Evolutionary conservation across 768 basidiomycete species (phyloP), one percentile per base, ranked within the genome.

Genomic region (Ramaria sp.): DNA sequence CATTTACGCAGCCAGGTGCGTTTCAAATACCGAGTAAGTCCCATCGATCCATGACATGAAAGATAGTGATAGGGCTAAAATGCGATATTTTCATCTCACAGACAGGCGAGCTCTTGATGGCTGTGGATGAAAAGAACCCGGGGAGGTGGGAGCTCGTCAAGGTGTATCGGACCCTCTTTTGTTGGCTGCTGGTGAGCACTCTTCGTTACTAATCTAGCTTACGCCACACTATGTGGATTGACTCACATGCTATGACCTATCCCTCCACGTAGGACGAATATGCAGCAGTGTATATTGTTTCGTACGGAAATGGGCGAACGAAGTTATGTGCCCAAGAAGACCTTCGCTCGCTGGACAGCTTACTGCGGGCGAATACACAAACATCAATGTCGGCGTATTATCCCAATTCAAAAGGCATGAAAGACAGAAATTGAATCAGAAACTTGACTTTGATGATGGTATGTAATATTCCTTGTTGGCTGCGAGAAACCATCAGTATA

Each of bases 91-190:
- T 28, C 28, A 49, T 20, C 15, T 48, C 24, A 18, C 18, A 49
- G 48, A 36, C 6, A 36, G 48, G 48, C 27, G 32, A 32, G 12
- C 48, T 49, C 18, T 12, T 36, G 34, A 49, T 49, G 48, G 48
- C 48, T 27, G 28, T 49, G 48, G 28, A 49, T 20, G 48, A 30
- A n/a, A 36, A n/a, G 27, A 36, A 49, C 28, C 15, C n/a, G 13
- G 9, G 10, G 10, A 49, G 48, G 28, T 49, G 48, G 48, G 48
- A 49, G 22, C 48, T 49, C 5, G 48, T 49, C n/a, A 49, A 49
- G 32, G 27, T 49, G 27, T 27, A 15, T 12, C 28, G 48, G 3
- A 20, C 34, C 5, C 32, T 15, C 34, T 4, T 16, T 15, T 49
- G 16, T 28, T 49, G 48, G 48, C 27, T 49, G 15, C 32, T 49